Base-by-base conservation (phyloP, 306 rosid species). In the Styphnolobium japonicum region DNA sequence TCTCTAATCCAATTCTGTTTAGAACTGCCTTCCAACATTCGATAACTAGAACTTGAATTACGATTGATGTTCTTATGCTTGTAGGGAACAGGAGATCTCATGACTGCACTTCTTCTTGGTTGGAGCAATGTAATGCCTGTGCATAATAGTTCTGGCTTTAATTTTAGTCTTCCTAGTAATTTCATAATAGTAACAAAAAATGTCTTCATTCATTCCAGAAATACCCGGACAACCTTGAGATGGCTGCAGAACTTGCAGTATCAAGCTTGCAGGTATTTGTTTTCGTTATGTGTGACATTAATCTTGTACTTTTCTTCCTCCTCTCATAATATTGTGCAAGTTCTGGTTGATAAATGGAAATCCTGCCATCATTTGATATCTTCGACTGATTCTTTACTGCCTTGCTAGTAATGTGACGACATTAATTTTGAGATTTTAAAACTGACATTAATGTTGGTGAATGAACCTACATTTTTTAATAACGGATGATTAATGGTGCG, bases 71-170 rank as follows among this genome's bases (percentile, higher is more conserved):
- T 60, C 56, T 64, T 80, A 67, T 77, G 66, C 70, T 75, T 83
- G 76, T 77, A 93, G 98, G 97, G 98, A 80, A 93, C 98, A 0
- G 98, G 98, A 76, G 98, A 93, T 85, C 97, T 93, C 75, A 86
- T 60, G 82, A 91, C 98, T 73, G 94, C 98, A 10, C 97, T 93
- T 78, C 88, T 93, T 49, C 97, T 93, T 83, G 98, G 97, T 81
- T 91, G 94, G 97, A 93, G 94, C 86, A 93, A 93, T 88, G 98
- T 93, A 93, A 81, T 68, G 29, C 79, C 70, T 80, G 55, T 81
- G 77, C 82, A 37, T 34, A 40, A 4, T 64, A 67, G 31, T 56
- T 81, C 29, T 45, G 23, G 63, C 74, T 60, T 64, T 53, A 74
- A 19, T 29, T 25, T 14, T 63, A 42, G 27, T 25, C 78, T 82